Conservation (phyloP, 106 monocot species). For the Dendrobium officinale region DNA sequence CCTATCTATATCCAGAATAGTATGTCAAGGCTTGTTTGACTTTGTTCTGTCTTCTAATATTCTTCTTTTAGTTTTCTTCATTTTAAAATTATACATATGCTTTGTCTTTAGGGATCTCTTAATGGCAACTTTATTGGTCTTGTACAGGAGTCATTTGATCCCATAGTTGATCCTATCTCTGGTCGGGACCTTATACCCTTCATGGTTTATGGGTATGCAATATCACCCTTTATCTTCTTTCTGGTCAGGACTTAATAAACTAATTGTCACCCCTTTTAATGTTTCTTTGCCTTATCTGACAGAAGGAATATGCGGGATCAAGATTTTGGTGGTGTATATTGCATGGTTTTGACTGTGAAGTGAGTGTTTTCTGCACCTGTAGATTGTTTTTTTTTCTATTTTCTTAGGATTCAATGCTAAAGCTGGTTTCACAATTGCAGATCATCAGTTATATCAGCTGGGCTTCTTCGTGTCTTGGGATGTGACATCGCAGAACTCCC, state of each 20-base stretch:
- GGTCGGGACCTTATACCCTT: conserved; percentile 85
- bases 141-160: conserved; percentile 88
- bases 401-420: not conserved
- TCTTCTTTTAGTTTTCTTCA: not conserved
- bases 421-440: conserved; percentile 26
- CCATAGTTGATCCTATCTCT: conserved; percentile 74
- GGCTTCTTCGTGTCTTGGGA: conserved; percentile 80
- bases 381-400: not conserved
- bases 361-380: conserved; percentile 23
- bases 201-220: conserved; percentile 90
- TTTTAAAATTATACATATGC: not conserved
- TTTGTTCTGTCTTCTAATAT: not conserved
- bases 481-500: conserved; percentile 88
- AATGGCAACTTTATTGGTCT: not conserved
- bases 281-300: conserved; percentile 14
- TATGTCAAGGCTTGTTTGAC: not conserved
- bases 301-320: conserved; percentile 67
- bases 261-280: not conserved
- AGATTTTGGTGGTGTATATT: conserved; percentile 91
- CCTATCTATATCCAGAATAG: not conserved
- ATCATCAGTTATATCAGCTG: conserved; percentile 73
- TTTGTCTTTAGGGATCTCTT: not conserved
- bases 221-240: not conserved
- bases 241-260: not conserved
- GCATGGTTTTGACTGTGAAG: conserved; percentile 72